Base-by-base conservation (phyloP, 768 basidiomycete genomes). In the Dentipellis fragilis region DNA sequence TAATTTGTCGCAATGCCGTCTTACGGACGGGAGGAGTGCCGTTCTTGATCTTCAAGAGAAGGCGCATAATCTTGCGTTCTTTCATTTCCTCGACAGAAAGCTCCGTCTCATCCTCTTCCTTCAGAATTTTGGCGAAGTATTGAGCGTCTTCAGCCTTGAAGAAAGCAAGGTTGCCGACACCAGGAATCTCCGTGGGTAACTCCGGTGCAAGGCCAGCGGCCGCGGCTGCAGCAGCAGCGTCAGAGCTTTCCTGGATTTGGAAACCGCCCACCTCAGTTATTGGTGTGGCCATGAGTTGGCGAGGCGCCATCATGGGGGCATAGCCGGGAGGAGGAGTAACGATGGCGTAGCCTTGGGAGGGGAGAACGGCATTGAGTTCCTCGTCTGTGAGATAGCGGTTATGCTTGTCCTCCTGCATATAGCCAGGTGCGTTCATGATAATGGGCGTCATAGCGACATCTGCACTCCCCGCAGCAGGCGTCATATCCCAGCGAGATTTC, bases 11-110 rank as follows among this genome's bases (percentile, higher is more conserved):
- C 38, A 98, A 83, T 11, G 96, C 96, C 1, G 95, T 93, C 71
- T 99, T 99, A 56, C 96, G 87, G 57, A 97, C 93, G 10, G 96
- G 95, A 23, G 96, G 96, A 2, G 95, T 98, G 50, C 96, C 96
- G 67, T 98, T 99, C 78, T 99, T 98, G 73, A 99, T 98, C 73
- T 98, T 98, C 63, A 99, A 80, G 53, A 99, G 75, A 21, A 99
- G 73, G 22, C 96, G 87, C 94, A 98, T 97, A 64, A 98, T 98
- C 71, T 98, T 99, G 66, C 95, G 85, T 73, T 98, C 96, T 73
- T 99, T 99, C 84, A 98, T 89, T 74, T 99, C 96, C 51, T 98
- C 96, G 8, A 98, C 88, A 0, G 88, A 83, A 49, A 97, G 75
- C 67, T 88, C 84, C 1, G 86, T 89, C 71, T 98, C 96, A 63